These are phyloP conservation scores for Zygoascus sp. DNA, from an alignment of 1,139 yeast genomes.

Conservation along the genomic window DNA sequence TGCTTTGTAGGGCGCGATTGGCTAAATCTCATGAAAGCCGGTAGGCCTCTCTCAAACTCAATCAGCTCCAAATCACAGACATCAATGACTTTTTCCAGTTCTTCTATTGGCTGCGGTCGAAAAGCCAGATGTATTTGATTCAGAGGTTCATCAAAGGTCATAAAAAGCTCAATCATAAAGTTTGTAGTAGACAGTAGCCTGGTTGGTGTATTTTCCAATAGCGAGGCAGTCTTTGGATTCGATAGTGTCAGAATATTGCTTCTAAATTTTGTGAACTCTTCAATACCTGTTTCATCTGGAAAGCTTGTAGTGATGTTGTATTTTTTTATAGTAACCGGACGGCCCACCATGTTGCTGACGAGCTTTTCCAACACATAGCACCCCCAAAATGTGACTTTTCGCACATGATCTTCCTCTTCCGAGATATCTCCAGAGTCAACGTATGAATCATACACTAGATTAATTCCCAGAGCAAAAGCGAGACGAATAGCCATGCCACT, in stretches of 20 bases:
- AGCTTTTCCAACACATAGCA: slow-evolving; percentile 16
- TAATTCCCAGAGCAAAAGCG: slow-evolving; percentile 16
- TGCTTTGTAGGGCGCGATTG: slow-evolving; percentile 8
- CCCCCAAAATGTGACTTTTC: slow-evolving; percentile 18
- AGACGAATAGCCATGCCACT: slow-evolving; percentile 14
- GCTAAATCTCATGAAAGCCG: slow-evolving; percentile 16
- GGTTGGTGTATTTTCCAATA: slow-evolving; percentile 10
- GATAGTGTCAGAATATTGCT: background rate
- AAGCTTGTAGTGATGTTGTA: slow-evolving; percentile 16
- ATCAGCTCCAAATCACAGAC: slow-evolving; percentile 15
- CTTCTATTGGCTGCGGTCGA: slow-evolving; percentile 15
- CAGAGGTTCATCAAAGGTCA: slow-evolving; percentile 17
- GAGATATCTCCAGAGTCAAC: slow-evolving; percentile 11
- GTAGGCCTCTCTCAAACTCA: slow-evolving; percentile 17
- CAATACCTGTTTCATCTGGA: slow-evolving; percentile 14
- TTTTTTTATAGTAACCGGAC: slow-evolving; percentile 18
- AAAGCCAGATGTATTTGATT: slow-evolving; percentile 17
- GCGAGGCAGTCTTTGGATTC: background rate
- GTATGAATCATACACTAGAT: slow-evolving; percentile 14
- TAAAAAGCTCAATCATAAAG: slow-evolving; percentile 16
- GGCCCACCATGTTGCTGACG: slow-evolving; percentile 15
- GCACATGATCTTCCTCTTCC: slow-evolving; percentile 13
- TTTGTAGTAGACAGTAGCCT: slow-evolving; percentile 13
- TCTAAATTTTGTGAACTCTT: slow-evolving; percentile 12
- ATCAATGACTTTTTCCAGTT: slow-evolving; percentile 13